Conservation (phyloP, 768 basidiomycete species). For the Pleurotus citrinopileatus region DNA sequence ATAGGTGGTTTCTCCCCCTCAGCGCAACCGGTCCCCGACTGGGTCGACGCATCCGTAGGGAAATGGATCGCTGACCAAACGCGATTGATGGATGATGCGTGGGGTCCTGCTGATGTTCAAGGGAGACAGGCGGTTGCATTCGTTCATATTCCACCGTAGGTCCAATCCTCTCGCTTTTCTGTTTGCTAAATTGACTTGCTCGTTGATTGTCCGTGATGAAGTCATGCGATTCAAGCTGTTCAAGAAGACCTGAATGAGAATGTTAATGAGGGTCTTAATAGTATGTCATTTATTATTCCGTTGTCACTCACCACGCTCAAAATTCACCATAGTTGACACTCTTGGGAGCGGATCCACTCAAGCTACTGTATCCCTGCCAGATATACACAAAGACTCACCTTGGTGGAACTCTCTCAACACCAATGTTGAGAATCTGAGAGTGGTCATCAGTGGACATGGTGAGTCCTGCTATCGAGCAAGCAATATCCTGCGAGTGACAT, state of each 20-base stretch:
- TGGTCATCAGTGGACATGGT: slow-evolving; percentile 73
- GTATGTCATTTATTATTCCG: slow-evolving; percentile 17
- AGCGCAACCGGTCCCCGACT: slow-evolving; percentile 52
- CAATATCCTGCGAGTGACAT: not conserved
- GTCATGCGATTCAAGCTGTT: slow-evolving; percentile 33
- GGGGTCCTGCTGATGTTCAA: slow-evolving; percentile 52
- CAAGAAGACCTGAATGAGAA: slow-evolving; percentile 31
- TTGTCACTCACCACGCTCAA: not conserved
- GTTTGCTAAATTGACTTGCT: too few species aligned
- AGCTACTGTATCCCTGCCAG: slow-evolving; percentile 35
- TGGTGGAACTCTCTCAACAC: slow-evolving; percentile 63
- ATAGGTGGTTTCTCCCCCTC: slow-evolving; percentile 49
- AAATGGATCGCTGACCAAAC: slow-evolving; percentile 59
- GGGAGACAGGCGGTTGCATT: slow-evolving; percentile 63
- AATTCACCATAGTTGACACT: slow-evolving; percentile 39
- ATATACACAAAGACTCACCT: slow-evolving; percentile 44
- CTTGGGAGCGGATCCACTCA: slow-evolving; percentile 62
- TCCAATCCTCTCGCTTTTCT: too few species aligned
- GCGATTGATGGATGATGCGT: slow-evolving; percentile 47
- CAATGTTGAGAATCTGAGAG: slow-evolving; percentile 63
- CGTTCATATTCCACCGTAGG: slow-evolving; percentile 78
- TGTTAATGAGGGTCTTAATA: slow-evolving; percentile 43
- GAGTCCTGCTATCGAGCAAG: slow-evolving; percentile 7
- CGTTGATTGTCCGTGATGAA: slow-evolving; percentile 12
- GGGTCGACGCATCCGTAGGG: slow-evolving; percentile 65